These are phyloP conservation scores for Hanseniaspora valbyensis DNA, from an alignment of 805 yeast genomes.

Conservation along the genomic window DNA sequence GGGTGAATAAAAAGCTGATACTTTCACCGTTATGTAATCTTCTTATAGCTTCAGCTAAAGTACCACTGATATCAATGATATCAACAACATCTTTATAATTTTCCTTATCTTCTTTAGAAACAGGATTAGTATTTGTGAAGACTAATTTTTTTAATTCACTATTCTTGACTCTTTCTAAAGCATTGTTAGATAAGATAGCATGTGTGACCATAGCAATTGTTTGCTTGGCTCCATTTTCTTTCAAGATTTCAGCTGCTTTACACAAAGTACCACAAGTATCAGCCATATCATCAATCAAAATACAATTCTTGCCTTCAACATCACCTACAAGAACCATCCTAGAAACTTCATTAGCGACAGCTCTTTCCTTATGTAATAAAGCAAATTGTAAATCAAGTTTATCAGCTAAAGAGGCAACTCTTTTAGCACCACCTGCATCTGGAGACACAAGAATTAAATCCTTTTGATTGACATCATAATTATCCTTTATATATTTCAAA, in stretches of 20 bases:
- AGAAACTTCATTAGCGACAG: conserved; percentile 71
- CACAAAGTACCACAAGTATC: conserved; percentile 81
- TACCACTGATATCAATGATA: conserved; percentile 59
- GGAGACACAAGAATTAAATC: conserved; percentile 73
- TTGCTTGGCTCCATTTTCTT: conserved; percentile 52
- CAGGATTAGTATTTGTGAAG: conserved; percentile 73
- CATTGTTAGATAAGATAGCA: conserved; percentile 67
- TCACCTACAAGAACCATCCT: conserved; percentile 82
- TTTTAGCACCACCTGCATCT: conserved; percentile 83
- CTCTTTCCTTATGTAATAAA: conserved; percentile 74
- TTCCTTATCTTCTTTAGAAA: conserved; percentile 46
- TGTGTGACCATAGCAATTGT: conserved; percentile 78
- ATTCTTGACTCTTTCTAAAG: conserved; percentile 57
- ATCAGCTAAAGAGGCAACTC: conserved; percentile 80
- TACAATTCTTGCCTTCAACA: conserved; percentile 62
- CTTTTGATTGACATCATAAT: conserved; percentile 35
- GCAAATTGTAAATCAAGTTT: conserved; percentile 70
- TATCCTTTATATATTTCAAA: conserved; percentile 59
- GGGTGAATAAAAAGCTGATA: conserved; percentile 64
- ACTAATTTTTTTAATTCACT: conserved; percentile 59
- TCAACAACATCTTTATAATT: conserved; percentile 51
- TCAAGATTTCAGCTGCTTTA: conserved; percentile 65
- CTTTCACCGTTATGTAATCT: conserved; percentile 82
- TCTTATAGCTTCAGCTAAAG: conserved; percentile 70
- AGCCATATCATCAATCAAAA: conserved; percentile 81